A percentile compares a stretch with the other conserved stretches of the same genome.
phyloP scores from a whole-genome alignment of 2,329 filamentous ascomycete species.

The Westerdykella ornata region DNA sequence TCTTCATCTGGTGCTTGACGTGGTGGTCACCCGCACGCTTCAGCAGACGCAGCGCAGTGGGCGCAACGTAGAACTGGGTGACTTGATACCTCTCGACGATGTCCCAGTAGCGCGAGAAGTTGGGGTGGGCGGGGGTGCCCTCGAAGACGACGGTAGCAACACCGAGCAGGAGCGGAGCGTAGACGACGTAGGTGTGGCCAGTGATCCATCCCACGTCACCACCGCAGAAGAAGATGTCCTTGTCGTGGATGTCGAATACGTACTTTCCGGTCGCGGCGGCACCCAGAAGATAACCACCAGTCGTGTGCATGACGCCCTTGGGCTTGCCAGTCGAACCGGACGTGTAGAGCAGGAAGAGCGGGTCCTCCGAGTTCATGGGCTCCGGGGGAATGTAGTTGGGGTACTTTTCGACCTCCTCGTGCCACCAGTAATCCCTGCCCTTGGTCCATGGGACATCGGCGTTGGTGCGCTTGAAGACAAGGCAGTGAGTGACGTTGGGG shows the following conservation, averaged over 20 bases:
- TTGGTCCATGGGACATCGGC: conserved; percentile 85
- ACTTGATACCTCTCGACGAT: conserved; percentile 93
- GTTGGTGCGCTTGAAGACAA: conserved; percentile 94
- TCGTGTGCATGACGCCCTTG: conserved; percentile 98
- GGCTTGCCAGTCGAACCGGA: conserved; percentile 97
- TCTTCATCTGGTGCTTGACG: conserved; percentile 82
- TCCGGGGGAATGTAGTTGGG: conserved; percentile 86
- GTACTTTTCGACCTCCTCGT: conserved; percentile 97
- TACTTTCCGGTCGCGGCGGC: conserved; percentile 94
- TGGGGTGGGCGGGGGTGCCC: conserved; percentile 92
- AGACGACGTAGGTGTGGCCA: conserved; percentile 96
- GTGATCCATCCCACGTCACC: conserved; percentile 99
- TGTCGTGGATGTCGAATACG: conserved; percentile 94
- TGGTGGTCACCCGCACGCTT: conserved; percentile 94
- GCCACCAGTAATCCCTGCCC: conserved; percentile 94
- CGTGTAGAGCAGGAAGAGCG: conserved; percentile 94
- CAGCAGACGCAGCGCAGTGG: conserved; percentile 82
- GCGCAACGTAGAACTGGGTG: conserved; percentile 97
- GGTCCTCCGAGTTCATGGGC: conserved; percentile 86
- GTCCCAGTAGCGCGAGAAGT: conserved; percentile 98
- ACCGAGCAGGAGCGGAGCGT: conserved; percentile 86
- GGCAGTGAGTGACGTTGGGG: conserved; percentile 73
- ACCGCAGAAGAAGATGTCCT: conserved; percentile 93
- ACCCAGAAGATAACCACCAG: conserved; percentile 87
- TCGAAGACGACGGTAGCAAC: conserved; percentile 95